phyloP scores from a whole-genome alignment of 495 filamentous ascomycete genomes.

The Xylaria castorea region DNA sequence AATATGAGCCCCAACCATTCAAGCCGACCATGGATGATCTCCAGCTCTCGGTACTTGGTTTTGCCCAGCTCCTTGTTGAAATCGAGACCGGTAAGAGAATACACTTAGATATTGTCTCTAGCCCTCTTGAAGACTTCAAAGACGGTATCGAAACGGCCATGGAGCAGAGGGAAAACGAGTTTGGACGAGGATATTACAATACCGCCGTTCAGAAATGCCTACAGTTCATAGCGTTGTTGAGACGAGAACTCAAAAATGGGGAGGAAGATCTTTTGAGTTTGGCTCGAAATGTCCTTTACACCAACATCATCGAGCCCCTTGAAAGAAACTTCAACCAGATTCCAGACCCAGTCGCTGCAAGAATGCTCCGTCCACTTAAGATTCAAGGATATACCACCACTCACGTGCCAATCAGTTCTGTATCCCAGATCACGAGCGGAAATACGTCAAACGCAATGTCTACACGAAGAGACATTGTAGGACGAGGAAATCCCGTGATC shows the following conservation, averaged over 20 bases:
- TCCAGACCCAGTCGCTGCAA: not conserved
- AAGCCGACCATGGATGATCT: not conserved
- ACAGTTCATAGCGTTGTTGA: not conserved
- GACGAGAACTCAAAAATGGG: not conserved
- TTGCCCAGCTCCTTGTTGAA: constrained; percentile 4
- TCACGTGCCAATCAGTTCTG: not conserved
- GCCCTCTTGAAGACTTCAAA: not conserved
- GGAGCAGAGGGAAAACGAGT: not conserved
- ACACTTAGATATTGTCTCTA: not conserved
- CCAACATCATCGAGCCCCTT: not conserved
- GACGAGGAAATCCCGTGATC: too few relatives aligned
- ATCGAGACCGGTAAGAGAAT: not conserved
- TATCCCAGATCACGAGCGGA: too few relatives aligned
- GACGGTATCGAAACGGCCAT: not conserved
- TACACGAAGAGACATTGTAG: too few relatives aligned
- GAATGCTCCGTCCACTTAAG: not conserved
- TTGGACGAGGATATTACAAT: not conserved
- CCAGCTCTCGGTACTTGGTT: not conserved
- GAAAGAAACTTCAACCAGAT: not conserved
- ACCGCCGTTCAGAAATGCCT: not conserved
- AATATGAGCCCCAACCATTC: not conserved
- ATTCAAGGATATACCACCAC: not conserved
- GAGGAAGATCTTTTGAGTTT: not conserved
- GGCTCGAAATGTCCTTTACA: not conserved
- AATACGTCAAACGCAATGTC: too few relatives aligned